These are phyloP conservation scores for Nicotiana benthamiana DNA, from an alignment of 257 asterid genomes.

Conservation along the genomic window DNA sequence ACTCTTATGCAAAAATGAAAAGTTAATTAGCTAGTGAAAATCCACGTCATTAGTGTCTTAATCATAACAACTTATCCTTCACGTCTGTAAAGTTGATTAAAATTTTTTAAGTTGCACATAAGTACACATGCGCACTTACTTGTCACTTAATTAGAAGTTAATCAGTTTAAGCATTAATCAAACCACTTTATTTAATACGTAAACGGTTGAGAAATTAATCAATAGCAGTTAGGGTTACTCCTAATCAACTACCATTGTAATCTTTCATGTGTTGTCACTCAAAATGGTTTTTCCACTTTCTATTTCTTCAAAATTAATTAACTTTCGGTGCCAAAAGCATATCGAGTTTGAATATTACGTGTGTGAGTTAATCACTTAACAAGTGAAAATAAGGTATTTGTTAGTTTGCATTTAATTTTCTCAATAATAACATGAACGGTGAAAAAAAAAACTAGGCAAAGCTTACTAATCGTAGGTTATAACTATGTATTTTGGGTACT, in stretches of 20 bases:
- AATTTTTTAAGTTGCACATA: background rate
- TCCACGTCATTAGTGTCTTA: conserved; percentile 4
- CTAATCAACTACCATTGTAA: background rate
- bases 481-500: no score
- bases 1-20: background rate
- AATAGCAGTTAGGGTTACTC: background rate
- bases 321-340: conserved; percentile 4
- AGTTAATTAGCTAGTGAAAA: background rate
- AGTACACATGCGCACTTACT: conserved; percentile 9
- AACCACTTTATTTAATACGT: background rate
- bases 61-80: conserved; percentile 8
- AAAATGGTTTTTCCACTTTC: background rate
- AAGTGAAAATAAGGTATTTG: background rate
- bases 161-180: background rate
- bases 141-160: conserved; percentile 7
- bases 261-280: background rate
- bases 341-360: background rate
- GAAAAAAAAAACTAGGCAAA: no score
- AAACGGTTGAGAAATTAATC: conserved; percentile 5
- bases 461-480: no score
- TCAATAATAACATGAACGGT: no score
- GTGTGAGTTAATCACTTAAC: background rate
- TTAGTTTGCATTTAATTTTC: background rate
- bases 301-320: background rate
- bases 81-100: background rate